Conservation (phyloP, 805 yeast genomes). For the Komagataella mondaviorum region DNA sequence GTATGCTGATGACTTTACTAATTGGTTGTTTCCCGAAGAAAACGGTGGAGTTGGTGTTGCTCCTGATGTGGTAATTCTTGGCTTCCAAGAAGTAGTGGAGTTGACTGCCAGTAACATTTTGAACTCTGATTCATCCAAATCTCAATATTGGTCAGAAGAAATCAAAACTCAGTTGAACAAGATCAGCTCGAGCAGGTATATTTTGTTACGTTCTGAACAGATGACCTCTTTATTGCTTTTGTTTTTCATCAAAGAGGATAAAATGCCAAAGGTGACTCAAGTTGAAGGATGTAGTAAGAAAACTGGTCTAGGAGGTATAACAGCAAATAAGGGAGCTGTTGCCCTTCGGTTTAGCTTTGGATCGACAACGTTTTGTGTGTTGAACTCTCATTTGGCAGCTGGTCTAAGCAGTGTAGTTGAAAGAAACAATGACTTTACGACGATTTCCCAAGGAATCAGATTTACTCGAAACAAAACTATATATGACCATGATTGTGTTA, state of each 20-base stretch:
- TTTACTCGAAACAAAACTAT: constrained; percentile 70
- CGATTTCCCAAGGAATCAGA: constrained; percentile 61
- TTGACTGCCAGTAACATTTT: constrained; percentile 83
- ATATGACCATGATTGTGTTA: constrained; percentile 70
- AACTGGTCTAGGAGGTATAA: constrained; percentile 93
- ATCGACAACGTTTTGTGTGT: constrained; percentile 65
- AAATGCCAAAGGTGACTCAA: constrained; percentile 43
- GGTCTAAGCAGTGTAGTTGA: constrained; percentile 75
- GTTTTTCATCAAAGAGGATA: constrained; percentile 42
- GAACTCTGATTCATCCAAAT: constrained; percentile 70
- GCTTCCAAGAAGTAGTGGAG: constrained; percentile 91
- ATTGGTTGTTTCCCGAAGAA: constrained; percentile 73
- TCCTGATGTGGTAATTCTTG: constrained; percentile 81
- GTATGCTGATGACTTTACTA: constrained; percentile 38
- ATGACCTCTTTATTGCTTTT: constrained; percentile 57
- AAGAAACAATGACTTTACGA: constrained; percentile 72
- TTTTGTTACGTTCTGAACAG: constrained; percentile 62
- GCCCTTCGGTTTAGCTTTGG: constrained; percentile 83
- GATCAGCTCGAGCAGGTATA: constrained; percentile 22
- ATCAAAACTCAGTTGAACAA: constrained; percentile 50
- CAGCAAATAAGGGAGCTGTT: constrained; percentile 95
- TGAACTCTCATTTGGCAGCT: constrained; percentile 91
- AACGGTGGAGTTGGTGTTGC: constrained; percentile 29
- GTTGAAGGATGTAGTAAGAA: constrained; percentile 93
- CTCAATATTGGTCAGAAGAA: constrained; percentile 65